Conservation (phyloP, 2,329 filamentous ascomycete species). For the Nothophaeocryptopus gaeumannii region DNA sequence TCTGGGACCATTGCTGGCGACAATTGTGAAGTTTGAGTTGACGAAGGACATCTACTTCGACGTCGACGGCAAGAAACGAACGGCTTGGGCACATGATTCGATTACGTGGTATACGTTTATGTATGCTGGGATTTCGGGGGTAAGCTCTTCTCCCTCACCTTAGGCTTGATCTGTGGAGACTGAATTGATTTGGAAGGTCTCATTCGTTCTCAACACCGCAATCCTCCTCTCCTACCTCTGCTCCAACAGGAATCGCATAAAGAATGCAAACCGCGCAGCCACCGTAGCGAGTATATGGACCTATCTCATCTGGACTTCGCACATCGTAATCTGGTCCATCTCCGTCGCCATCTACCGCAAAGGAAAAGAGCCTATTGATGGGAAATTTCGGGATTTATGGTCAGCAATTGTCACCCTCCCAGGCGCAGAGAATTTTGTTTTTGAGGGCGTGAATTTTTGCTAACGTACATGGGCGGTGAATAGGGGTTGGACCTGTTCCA, state of each 20-base stretch:
- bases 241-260: conserved; percentile 21
- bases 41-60: conserved; percentile 33
- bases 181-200: no score
- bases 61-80: conserved; percentile 31
- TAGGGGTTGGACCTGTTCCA: conserved; percentile 40
- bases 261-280: conserved; percentile 36
- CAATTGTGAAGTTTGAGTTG: conserved; percentile 39
- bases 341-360: conserved; percentile 36
- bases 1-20: conserved; percentile 38
- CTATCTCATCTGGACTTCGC: conserved; percentile 31
- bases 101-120: conserved; percentile 42
- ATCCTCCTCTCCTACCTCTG: conserved; percentile 36
- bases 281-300: conserved; percentile 31
- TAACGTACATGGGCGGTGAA: no score
- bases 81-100: conserved; percentile 39
- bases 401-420: no score
- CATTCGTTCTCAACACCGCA: conserved; percentile 35
- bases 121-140: conserved; percentile 36
- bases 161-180: no score
- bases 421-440: no score
- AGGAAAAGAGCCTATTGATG: conserved; percentile 36
- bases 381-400: conserved; percentile 41
- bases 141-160: no score
- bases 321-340: conserved; percentile 39
- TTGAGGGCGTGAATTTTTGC: no score